These are phyloP conservation scores for Pseudohalonectria lignicola DNA, from an alignment of 2,329 filamentous ascomycete species.

Conservation along the genomic window DNA sequence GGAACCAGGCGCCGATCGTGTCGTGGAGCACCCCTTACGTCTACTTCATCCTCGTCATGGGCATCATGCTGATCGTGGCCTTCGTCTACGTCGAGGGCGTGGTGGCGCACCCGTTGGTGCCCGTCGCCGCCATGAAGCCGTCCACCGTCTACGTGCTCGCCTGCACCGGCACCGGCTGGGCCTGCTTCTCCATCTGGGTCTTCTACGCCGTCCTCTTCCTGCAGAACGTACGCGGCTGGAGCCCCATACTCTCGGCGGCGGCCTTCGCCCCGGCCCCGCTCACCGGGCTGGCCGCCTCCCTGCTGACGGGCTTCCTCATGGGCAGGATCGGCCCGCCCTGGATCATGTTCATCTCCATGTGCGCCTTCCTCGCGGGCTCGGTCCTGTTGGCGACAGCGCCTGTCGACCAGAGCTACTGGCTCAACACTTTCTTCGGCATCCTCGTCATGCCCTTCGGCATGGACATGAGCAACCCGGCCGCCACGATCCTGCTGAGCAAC, in stretches of 20 bases:
- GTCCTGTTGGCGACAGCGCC: constrained; percentile 35
- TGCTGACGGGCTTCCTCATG: constrained; percentile 30
- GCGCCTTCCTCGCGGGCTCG: constrained; percentile 29
- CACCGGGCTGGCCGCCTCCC: constrained; percentile 29
- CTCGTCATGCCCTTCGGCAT: constrained; percentile 51
- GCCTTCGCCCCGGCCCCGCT: constrained; percentile 33
- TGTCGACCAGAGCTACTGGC: constrained; percentile 50
- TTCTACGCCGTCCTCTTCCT: constrained; percentile 28
- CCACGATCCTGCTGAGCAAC: constrained; percentile 48
- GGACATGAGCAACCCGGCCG: constrained; percentile 57
- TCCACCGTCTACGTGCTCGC: constrained; percentile 36
- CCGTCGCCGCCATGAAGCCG: constrained; percentile 30
- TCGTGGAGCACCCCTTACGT: constrained; percentile 41
- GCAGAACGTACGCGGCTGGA: constrained; percentile 19
- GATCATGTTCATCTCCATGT: constrained; percentile 32
- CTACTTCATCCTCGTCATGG: constrained; percentile 38
- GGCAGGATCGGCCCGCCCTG: constrained; percentile 24
- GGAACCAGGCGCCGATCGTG: constrained; percentile 44
- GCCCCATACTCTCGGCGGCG: constrained; percentile 30
- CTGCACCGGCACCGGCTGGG: constrained; percentile 31
- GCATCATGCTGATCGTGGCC: constrained; percentile 30
- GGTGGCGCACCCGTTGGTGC: constrained; percentile 35
- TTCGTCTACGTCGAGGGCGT: constrained; percentile 40
- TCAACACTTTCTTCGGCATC: constrained; percentile 46
- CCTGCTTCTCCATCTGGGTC: constrained; percentile 27